phyloP scores from a whole-genome alignment of 2,329 filamentous ascomycete genomes.

The Talaromyces marneffei region DNA sequence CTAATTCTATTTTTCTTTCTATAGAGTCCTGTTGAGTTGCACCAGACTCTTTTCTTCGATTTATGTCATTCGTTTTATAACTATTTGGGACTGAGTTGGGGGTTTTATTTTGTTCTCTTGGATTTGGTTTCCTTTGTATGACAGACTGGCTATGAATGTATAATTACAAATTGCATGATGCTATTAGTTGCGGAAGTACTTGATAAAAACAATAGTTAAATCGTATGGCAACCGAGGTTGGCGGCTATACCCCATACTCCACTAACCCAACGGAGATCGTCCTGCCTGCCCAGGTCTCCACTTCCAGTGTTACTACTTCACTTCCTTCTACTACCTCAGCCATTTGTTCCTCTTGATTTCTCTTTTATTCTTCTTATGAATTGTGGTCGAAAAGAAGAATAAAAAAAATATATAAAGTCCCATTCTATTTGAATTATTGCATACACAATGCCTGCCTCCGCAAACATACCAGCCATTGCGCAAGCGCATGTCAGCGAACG shows the following conservation, averaged over 20 bases:
- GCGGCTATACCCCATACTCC: slow-evolving; percentile 13
- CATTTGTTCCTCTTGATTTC: not conserved
- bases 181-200: no score
- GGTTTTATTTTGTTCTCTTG: not conserved
- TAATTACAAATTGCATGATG: not conserved
- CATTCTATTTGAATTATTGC: not conserved
- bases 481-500: slow-evolving; percentile 68
- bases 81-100: not conserved
- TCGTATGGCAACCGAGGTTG: slow-evolving; percentile 8
- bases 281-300: not conserved
- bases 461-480: slow-evolving; percentile 54
- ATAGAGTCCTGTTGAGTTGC: slow-evolving; percentile 9
- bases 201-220: not conserved
- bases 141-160: not conserved
- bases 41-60: slow-evolving; percentile 10
- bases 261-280: slow-evolving; percentile 2
- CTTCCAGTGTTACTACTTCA: not conserved
- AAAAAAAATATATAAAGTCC: not conserved
- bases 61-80: not conserved
- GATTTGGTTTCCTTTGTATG: not conserved
- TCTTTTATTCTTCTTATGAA: not conserved
- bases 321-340: not conserved
- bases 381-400: not conserved
- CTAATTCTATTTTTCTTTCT: slow-evolving; percentile 12
- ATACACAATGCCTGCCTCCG: slow-evolving; percentile 43